A percentile compares a stretch with the other conserved stretches of the same genome.
Evolutionary conservation across 371 early-diverging fungal genomes (phyloP).

Genomic region (Lichtheimia ramosa): DNA sequence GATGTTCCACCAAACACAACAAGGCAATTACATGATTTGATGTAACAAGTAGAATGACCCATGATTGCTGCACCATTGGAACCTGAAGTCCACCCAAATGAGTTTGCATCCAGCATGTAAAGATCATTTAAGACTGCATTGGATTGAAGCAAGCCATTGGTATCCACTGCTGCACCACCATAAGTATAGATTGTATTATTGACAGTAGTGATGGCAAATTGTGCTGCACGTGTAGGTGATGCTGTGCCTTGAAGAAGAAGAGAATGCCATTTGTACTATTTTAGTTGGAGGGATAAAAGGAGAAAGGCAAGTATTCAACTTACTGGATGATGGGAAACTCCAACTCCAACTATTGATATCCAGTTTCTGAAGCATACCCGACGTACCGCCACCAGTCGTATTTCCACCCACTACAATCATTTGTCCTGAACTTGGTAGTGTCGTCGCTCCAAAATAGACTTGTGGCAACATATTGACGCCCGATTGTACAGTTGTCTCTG

Average conservation of each 20-base stretch:
- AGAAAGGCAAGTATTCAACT: neutral
- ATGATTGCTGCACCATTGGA: conserved; percentile 44
- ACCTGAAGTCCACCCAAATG: conserved; percentile 37
- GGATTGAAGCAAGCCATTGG: conserved; percentile 26
- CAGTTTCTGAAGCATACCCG: conserved; percentile 40
- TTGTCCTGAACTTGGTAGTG: conserved; percentile 40
- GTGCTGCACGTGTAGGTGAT: conserved; percentile 19
- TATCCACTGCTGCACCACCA: conserved; percentile 40
- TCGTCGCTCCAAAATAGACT: conserved; percentile 31
- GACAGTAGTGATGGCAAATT: conserved; percentile 29
- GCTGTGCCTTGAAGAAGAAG: conserved; percentile 8
- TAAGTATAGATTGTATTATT: conserved; percentile 46
- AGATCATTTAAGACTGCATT: conserved; percentile 41
- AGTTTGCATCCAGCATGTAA: conserved; percentile 34
- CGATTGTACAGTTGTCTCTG: conserved; percentile 26
- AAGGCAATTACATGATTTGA: conserved; percentile 38
- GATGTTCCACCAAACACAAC: conserved; percentile 51
- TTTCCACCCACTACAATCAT: conserved; percentile 37
- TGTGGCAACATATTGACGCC: conserved; percentile 27
- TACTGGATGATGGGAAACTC: conserved; percentile 49
- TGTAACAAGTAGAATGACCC: conserved; percentile 46
- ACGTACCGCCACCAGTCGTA: conserved; percentile 28
- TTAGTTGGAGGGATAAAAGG: conserved; percentile 5
- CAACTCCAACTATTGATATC: conserved; percentile 47
- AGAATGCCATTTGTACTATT: conserved; percentile 6